Evolutionary conservation across 306 rosid species (phyloP).

Genomic region (Vigna unguiculata): DNA sequence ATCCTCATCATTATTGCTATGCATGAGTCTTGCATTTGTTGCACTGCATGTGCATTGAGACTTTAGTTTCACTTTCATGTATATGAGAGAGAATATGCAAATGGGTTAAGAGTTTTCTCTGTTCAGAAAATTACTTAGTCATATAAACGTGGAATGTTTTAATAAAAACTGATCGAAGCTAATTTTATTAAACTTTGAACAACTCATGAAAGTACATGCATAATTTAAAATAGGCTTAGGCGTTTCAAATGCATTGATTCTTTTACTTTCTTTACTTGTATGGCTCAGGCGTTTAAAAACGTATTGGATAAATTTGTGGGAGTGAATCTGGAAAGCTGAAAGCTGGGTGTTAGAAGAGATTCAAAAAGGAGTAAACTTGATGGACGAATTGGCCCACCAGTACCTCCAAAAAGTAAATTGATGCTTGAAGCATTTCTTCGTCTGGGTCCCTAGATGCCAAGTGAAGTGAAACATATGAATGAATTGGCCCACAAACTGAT

Average conservation of each 20-base stretch:
- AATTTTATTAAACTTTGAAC: conserved; percentile 26
- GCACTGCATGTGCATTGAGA: conserved; percentile 53
- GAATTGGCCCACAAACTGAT: conserved; percentile 63
- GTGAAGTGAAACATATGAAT: conserved; percentile 46
- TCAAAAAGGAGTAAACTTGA: conserved; percentile 43
- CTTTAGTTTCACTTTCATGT: conserved; percentile 53
- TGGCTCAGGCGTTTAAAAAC: conserved; percentile 78
- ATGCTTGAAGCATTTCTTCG: conserved; percentile 58
- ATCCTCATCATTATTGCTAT: conserved; percentile 52
- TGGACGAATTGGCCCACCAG: conserved; percentile 57
- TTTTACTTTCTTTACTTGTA: conserved; percentile 24
- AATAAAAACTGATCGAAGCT: conserved; percentile 33
- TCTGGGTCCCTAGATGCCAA: conserved; percentile 46
- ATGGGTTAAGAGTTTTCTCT: conserved; percentile 31
- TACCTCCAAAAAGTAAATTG: conserved; percentile 62
- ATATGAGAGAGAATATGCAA: conserved; percentile 39
- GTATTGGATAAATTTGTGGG: conserved; percentile 88
- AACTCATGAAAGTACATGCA: neutral
- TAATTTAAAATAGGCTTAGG: conserved; percentile 8
- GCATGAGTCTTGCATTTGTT: conserved; percentile 56
- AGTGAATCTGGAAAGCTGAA: conserved; percentile 66
- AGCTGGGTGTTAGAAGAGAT: conserved; percentile 57
- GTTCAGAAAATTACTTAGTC: conserved; percentile 30
- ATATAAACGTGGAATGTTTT: conserved; percentile 25
- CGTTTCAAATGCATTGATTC: neutral